Evolutionary conservation across 192 early-diverging fungal genomes (phyloP).

Genomic region (Martensiomyces pterosporus): DNA sequence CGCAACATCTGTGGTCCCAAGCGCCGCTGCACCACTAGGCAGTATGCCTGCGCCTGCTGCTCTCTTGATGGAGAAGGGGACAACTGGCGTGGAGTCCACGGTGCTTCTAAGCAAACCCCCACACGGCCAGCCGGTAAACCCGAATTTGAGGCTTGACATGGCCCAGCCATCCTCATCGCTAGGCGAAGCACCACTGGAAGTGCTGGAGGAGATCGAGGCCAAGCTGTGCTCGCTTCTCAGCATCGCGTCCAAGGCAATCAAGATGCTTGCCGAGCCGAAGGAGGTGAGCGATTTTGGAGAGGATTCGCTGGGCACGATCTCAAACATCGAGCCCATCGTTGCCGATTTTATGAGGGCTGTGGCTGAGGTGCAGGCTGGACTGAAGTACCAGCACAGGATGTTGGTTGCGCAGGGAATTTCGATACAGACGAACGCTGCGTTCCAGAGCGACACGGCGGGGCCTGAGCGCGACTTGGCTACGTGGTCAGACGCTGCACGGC

Average conservation of each 20-base stretch:
- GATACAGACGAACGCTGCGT: conserved; percentile 10
- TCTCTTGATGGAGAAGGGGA: conserved; percentile 2
- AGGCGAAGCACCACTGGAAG: conserved; percentile 10
- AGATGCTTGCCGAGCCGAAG: conserved; percentile 29
- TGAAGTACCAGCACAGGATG: conserved; percentile 20
- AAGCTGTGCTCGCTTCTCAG: conserved; percentile 32
- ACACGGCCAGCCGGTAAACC: neutral
- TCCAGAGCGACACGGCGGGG: conserved; percentile 29
- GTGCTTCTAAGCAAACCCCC: conserved; percentile 1
- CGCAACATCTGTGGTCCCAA: too few relatives aligned
- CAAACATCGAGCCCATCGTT: conserved; percentile 18
- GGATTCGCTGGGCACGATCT: conserved; percentile 4
- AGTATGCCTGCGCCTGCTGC: neutral
- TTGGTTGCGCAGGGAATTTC: conserved; percentile 26
- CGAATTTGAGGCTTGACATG: conserved; percentile 13
- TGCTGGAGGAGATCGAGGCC: conserved; percentile 33
- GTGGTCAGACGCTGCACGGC: conserved; percentile 33
- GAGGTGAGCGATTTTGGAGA: conserved; percentile 1
- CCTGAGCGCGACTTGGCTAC: conserved; percentile 30
- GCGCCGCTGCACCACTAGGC: conserved; percentile 1
- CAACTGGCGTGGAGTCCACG: conserved; percentile 27
- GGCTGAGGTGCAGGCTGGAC: conserved; percentile 27
- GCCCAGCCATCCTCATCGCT: neutral
- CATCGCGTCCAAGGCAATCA: conserved; percentile 24
- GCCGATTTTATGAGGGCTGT: conserved; percentile 31